Percentiles rank a stretch among this genome's conserved stretches.
phyloP scores from a whole-genome alignment of 2,329 filamentous ascomycete species.

The Trichoderma sp. region DNA sequence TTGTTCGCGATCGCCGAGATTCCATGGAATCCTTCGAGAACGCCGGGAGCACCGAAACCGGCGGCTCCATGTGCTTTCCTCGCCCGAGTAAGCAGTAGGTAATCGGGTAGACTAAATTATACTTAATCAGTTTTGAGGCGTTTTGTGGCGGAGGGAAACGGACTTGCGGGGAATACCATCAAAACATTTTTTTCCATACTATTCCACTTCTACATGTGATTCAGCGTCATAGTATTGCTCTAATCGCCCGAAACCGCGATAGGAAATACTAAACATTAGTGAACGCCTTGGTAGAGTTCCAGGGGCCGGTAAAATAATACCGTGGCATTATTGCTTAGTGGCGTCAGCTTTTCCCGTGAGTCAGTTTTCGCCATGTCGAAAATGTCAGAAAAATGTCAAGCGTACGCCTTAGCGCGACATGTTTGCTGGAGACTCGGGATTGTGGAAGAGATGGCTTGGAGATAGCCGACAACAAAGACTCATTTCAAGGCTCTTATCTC shows the following conservation, averaged over 20 bases:
- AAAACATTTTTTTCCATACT: neutral
- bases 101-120: neutral
- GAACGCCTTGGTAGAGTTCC: neutral
- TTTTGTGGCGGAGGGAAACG: neutral
- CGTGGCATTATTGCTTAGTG: neutral
- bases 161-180: neutral
- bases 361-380: constrained; percentile 3
- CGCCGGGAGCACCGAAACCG: constrained; percentile 14
- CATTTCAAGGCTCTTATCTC: neutral
- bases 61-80: constrained; percentile 7
- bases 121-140: neutral
- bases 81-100: neutral
- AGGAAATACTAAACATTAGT: neutral
- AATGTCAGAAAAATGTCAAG: constrained; percentile 16
- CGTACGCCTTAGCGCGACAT: constrained; percentile 7
- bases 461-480: neutral
- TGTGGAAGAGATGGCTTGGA: neutral
- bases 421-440: neutral
- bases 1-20: constrained; percentile 40
- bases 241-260: neutral
- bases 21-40: constrained; percentile 26
- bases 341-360: constrained; percentile 1
- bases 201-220: neutral
- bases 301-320: neutral
- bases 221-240: neutral